These are phyloP conservation scores for Kodamaea anthophila DNA, from an alignment of 1,139 yeast species.

Conservation along the genomic window DNA sequence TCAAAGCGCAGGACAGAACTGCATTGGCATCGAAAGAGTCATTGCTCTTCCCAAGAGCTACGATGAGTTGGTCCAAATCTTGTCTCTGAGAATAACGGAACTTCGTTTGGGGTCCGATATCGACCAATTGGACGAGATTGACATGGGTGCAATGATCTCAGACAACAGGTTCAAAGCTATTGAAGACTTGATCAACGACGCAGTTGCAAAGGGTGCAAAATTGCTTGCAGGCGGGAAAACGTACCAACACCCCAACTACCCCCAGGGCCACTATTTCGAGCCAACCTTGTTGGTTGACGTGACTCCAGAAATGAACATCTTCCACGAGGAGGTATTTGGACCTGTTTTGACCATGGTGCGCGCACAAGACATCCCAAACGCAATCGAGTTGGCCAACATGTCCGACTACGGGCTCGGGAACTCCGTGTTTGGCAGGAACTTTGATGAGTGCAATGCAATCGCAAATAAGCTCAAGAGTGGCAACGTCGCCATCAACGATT, in stretches of 20 bases:
- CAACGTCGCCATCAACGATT: constrained; percentile 92
- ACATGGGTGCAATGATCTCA: constrained; percentile 93
- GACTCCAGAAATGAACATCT: constrained; percentile 68
- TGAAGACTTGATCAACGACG: constrained; percentile 62
- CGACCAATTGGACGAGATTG: constrained; percentile 83
- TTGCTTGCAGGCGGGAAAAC: constrained; percentile 75
- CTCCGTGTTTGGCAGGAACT: constrained; percentile 71
- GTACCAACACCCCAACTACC: constrained; percentile 81
- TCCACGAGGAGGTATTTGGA: constrained; percentile 84
- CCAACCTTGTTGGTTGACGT: constrained; percentile 87
- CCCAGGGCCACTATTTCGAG: constrained; percentile 87
- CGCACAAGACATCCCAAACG: constrained; percentile 61
- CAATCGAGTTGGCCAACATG: constrained; percentile 75
- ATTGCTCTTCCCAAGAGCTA: constrained; percentile 69
- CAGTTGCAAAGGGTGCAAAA: constrained; percentile 76
- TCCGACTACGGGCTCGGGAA: constrained; percentile 89
- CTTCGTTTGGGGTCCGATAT: constrained; percentile 85
- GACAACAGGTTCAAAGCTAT: constrained; percentile 63
- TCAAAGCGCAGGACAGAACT: constrained; percentile 95
- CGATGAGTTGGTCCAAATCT: constrained; percentile 49
- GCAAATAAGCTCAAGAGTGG: constrained; percentile 69
- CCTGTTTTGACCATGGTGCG: constrained; percentile 77
- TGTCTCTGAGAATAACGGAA: constrained; percentile 50
- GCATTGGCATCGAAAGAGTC: constrained; percentile 94
- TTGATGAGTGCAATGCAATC: constrained; percentile 51